Evolutionary conservation across 495 filamentous ascomycete genomes (phyloP), one percentile per base, ranked within the genome.

Genomic region (Penicillium pulvis): DNA sequence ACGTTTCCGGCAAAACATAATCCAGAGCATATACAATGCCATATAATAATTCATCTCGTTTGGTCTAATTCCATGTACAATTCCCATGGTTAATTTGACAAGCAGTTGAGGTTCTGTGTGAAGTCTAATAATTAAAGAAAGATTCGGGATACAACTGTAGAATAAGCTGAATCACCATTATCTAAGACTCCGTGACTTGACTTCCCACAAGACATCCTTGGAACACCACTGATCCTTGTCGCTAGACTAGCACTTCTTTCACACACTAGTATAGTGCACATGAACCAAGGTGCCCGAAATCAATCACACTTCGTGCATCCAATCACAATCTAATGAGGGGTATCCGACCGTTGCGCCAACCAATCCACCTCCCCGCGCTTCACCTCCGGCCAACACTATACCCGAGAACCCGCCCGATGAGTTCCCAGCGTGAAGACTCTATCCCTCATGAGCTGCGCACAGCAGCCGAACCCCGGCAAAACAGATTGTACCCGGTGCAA

Each of bases 401-500:
- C 30, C n/a, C 19, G 23, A 33, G 33, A 28, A 41, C 17, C 26
- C 47, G 41, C 57, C 60, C 56, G 23, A 76, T 78, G 72, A 76
- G 65, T 51, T 65, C 71, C 12, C 58, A 63, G 17, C 65, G 70
- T 48, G 67, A 72, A 55, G 67, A 66, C 24, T 76, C 75, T 0
- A 68, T 77, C 48, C 76, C 78, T 48, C 83, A 86, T 55, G 72
- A 79, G 55, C 81, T 91, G 62, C 85, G 91, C 53, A 95, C 91
- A 8, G 86, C 87, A 3, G 73, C 80, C 23, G 87, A 91, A 57
- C 88, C 86, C 47, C 87, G 90, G 41, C 85, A 88, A 42, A 72
- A 82, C 60, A 67, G 74, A 19, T 73, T 85, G 30, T 77, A 85
- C 65, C 72, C 62, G 2, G 81, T 82, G 33, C 76, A 63, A 2